Evolutionary conservation across 257 asterid genomes (phyloP), one percentile per base, ranked within the genome.

Genomic region (Rhazya stricta): DNA sequence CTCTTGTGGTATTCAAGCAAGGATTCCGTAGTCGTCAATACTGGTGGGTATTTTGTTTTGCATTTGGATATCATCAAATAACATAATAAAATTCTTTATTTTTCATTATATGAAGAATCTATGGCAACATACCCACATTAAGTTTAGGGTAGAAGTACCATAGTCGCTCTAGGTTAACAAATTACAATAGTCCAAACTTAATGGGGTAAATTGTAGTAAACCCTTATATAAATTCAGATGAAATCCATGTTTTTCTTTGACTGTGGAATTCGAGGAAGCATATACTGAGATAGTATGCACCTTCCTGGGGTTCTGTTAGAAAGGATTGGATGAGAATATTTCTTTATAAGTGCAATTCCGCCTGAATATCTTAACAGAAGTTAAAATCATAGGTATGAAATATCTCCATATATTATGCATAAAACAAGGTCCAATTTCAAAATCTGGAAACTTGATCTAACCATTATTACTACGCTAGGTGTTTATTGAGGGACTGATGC

Each of bases 1-100:
- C 97, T 73, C 81, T 94, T 2, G 91, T 94, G 77, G 98, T 91
- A 73, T 94, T 94, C 89, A 94, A 94, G 81, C 91, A 90, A 75
- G 86, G 91, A 18, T 94, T 90, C 65, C 90, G 96, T 43, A 90
- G 93, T 78, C 92, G 96, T 5, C 90, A 86, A 80, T 94, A 91
- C 78, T 91, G 98, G 96, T 89, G 82, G 58, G 78, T 46, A 42
- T 4, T 71, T 10, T 37, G 46, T 13, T 5, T 62, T 29, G 39
- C 29, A 36, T 27, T 29, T 61, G 68, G 68, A 13, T 61, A 23
- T 12, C 68, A 32, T 61, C n/a, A 61, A 61, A 1, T 1, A 58
- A 37, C 68, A 62, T 12, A 23, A 30, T 60, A 6, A 0, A 27
- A 60, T 60, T 60, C 39, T 60, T 25, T 57, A 9, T 27, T 9